These are phyloP conservation scores for Pseudogymnoascus sp. DNA, from an alignment of 2,329 filamentous ascomycete species.

Conservation along the genomic window DNA sequence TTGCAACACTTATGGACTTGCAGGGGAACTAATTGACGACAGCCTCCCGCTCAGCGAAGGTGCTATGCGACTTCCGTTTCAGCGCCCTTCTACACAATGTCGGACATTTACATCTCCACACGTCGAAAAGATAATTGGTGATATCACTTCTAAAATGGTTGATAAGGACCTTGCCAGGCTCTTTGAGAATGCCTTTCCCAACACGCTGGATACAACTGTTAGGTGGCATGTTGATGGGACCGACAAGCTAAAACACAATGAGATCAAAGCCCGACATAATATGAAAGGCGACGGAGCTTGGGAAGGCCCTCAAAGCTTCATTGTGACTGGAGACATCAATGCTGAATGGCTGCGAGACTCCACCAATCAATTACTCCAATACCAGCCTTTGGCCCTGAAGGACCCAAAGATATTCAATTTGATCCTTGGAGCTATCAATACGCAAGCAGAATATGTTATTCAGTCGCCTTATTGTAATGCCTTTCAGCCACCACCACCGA, in stretches of 20 bases:
- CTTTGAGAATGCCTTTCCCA: slow-evolving; percentile 92
- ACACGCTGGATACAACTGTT: slow-evolving; percentile 66
- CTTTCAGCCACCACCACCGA: slow-evolving; percentile 88
- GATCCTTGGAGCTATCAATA: slow-evolving; percentile 90
- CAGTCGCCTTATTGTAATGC: slow-evolving; percentile 96
- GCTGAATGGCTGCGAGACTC: slow-evolving; percentile 90
- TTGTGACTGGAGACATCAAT: slow-evolving; percentile 89
- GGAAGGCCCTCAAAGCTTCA: slow-evolving; percentile 82
- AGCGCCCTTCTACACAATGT: slow-evolving; percentile 73
- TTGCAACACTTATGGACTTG: slow-evolving; percentile 13
- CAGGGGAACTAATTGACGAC: slow-evolving; percentile 22
- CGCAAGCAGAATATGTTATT: slow-evolving; percentile 91
- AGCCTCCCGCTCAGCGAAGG: slow-evolving; percentile 76
- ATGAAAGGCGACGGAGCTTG: slow-evolving; percentile 55
- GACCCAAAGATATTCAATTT: slow-evolving; percentile 71
- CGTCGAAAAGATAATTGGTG: slow-evolving; percentile 80
- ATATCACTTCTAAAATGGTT: slow-evolving; percentile 71
- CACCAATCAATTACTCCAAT: slow-evolving; percentile 87
- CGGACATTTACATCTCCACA: slow-evolving; percentile 82
- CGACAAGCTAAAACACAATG: slow-evolving; percentile 29
- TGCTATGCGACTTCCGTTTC: slow-evolving; percentile 72
- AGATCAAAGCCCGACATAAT: slow-evolving; percentile 32
- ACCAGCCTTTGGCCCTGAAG: slow-evolving; percentile 76
- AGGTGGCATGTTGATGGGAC: slow-evolving; percentile 59
- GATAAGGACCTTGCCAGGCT: slow-evolving; percentile 84